Percentiles rank a stretch among this genome's conserved stretches.
These are phyloP conservation scores for Exserohilum turcica DNA, from an alignment of 2,329 filamentous ascomycete genomes.

Conservation along the genomic window DNA sequence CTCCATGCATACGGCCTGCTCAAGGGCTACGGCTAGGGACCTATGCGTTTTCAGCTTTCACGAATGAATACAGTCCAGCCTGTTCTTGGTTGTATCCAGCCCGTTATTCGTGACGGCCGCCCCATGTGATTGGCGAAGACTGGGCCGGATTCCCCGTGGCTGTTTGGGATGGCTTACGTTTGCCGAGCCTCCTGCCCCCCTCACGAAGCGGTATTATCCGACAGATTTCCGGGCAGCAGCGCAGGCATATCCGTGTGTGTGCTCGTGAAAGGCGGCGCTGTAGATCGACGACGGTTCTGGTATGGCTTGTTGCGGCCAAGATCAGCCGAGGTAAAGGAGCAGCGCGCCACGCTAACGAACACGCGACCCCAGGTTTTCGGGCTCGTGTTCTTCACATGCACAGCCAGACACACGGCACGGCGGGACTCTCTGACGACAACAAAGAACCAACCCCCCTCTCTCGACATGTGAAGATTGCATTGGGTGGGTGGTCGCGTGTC, in stretches of 20 bases:
- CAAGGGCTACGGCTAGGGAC: constrained; percentile 35
- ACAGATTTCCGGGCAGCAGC: not conserved
- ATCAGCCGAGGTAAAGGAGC: constrained; percentile 20
- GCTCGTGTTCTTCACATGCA: constrained; percentile 39
- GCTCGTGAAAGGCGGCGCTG: constrained; percentile 7
- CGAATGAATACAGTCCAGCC: not conserved
- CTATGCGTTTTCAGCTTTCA: not conserved
- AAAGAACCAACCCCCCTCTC: constrained; percentile 1
- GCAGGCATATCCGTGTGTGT: not conserved
- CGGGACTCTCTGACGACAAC: constrained; percentile 8
- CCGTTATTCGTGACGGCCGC: not conserved
- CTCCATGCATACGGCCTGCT: constrained; percentile 34
- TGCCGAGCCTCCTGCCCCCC: constrained; percentile 1
- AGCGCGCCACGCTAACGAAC: constrained; percentile 11
- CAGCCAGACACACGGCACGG: not conserved
- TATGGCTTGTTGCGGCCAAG: constrained; percentile 19
- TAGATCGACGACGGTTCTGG: constrained; percentile 12
- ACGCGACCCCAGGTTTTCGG: constrained; percentile 16
- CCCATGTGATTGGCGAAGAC: not conserved
- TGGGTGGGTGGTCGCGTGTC: constrained; percentile 25
- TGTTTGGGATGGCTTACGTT: constrained; percentile 2
- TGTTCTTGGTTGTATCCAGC: not conserved
- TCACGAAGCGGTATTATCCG: constrained; percentile 4
- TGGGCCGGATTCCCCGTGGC: not conserved
- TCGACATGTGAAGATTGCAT: constrained; percentile 41